Percentiles rank a stretch among this genome's conserved stretches.
These are phyloP conservation scores for maize (Zea mays) DNA, from an alignment of 176 grass and related monocot genomes.

Conservation along the genomic window DNA sequence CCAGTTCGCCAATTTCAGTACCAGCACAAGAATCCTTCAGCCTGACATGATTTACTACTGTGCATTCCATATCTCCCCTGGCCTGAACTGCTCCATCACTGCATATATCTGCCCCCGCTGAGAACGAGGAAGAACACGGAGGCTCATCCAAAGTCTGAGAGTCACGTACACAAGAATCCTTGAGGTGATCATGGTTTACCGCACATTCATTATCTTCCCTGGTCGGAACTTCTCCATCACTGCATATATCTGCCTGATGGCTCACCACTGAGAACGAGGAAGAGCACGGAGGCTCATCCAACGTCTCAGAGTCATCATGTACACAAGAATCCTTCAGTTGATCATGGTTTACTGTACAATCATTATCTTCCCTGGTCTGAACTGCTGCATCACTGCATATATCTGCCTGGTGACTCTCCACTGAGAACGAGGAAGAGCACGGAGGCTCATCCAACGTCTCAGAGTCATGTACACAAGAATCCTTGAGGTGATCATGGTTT, in stretches of 20 bases:
- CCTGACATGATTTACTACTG: conserved; percentile 11
- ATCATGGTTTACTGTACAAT: conserved; percentile 15
- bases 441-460: conserved; percentile 36
- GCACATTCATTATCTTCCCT: not conserved
- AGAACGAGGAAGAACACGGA: conserved; percentile 22
- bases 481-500: conserved; percentile 21
- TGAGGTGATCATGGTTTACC: conserved; percentile 27
- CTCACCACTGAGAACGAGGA: conserved; percentile 15
- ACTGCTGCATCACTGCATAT: conserved; percentile 15
- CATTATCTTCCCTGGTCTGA: conserved; percentile 1
- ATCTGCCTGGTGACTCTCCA: conserved; percentile 21
- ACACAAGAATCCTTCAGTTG: conserved; percentile 21
- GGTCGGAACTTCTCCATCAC: conserved; percentile 11
- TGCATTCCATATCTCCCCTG: conserved; percentile 1
- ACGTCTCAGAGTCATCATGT: conserved; percentile 8
- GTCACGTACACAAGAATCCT: conserved; percentile 8
- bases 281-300: conserved; percentile 28
- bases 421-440: conserved; percentile 18
- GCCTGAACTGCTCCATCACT: conserved; percentile 14
- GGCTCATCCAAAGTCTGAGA: conserved; percentile 32
- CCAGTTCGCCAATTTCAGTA: conserved; percentile 32
- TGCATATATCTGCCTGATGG: conserved; percentile 28
- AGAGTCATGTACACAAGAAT: conserved; percentile 12
- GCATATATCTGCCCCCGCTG: conserved; percentile 17
- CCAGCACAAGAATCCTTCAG: conserved; percentile 5